These are phyloP conservation scores for Grigorovia humatica DNA, from an alignment of 805 yeast species.

Conservation along the genomic window DNA sequence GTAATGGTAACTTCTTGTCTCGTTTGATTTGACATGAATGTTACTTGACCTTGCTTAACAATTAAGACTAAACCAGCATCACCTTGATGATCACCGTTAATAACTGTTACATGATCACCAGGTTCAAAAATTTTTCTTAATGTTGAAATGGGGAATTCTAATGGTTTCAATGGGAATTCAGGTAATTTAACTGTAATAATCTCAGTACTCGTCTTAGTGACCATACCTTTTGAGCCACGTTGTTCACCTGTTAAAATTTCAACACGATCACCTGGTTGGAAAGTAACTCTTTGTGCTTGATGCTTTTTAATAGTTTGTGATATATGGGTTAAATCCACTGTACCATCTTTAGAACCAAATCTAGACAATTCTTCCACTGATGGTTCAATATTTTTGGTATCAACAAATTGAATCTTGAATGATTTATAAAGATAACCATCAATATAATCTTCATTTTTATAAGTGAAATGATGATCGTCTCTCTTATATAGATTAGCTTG, in stretches of 20 bases:
- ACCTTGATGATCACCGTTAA: constrained; percentile 83
- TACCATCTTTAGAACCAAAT: constrained; percentile 72
- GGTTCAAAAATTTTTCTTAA: constrained; percentile 76
- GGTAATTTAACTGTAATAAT: constrained; percentile 40
- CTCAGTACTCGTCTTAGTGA: constrained; percentile 55
- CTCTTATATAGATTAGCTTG: constrained; percentile 61
- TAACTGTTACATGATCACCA: constrained; percentile 93
- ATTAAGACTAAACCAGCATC: constrained; percentile 91
- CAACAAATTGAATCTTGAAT: constrained; percentile 71
- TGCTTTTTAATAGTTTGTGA: constrained; percentile 74
- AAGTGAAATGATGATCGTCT: constrained; percentile 53
- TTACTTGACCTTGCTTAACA: constrained; percentile 74
- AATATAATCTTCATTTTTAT: constrained; percentile 78
- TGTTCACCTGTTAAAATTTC: constrained; percentile 92
- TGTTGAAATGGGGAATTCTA: constrained; percentile 75
- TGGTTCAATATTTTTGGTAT: constrained; percentile 76
- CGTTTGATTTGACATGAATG: constrained; percentile 81
- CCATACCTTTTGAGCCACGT: constrained; percentile 76
- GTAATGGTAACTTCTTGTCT: constrained; percentile 84
- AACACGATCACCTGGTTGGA: constrained; percentile 91
- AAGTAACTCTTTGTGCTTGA: constrained; percentile 43
- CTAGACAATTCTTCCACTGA: constrained; percentile 78
- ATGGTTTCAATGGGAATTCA: constrained; percentile 40
- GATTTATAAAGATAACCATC: constrained; percentile 85
- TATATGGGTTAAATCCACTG: constrained; percentile 77